A percentile compares a stretch with the other conserved stretches of the same genome.
phyloP scores from a whole-genome alignment of 305 asterid genomes.

The Ajuga reptans region DNA sequence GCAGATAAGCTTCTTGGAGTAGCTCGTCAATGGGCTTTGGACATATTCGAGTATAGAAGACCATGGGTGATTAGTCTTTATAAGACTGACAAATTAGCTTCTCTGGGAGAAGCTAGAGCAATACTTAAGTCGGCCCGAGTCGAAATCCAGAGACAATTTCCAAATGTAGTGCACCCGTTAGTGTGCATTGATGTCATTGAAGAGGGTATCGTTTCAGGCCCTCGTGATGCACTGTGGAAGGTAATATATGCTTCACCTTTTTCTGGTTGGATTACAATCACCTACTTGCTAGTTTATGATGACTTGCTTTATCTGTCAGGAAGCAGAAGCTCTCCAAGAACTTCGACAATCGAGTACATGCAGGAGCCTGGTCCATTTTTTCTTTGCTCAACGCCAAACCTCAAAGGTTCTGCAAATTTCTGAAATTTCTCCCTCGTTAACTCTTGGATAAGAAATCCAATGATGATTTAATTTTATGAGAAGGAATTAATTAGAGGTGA shows the following conservation, averaged over 20 bases:
- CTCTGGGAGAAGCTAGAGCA: conserved; percentile 39
- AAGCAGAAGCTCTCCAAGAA: conserved; percentile 45
- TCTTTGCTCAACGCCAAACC: conserved; percentile 43
- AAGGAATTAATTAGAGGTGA: background rate
- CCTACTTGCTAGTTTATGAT: background rate
- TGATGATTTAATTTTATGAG: background rate
- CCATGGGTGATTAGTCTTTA: conserved; percentile 48
- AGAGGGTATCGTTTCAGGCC: conserved; percentile 46
- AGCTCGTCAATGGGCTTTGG: conserved; percentile 56
- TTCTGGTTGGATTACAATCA: background rate
- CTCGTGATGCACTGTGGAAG: conserved; percentile 46
- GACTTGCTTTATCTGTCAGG: conserved; percentile 33
- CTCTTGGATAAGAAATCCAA: conserved; percentile 3
- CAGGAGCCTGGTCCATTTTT: conserved; percentile 45
- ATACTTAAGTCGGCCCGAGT: conserved; percentile 38
- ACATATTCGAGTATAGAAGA: conserved; percentile 38
- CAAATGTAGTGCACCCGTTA: conserved; percentile 37
- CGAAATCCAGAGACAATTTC: conserved; percentile 31
- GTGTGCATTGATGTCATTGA: conserved; percentile 55
- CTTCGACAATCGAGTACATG: conserved; percentile 55
- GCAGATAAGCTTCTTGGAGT: conserved; percentile 38
- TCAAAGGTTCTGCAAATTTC: conserved; percentile 34
- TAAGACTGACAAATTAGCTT: conserved; percentile 45
- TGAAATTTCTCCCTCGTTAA: conserved; percentile 5
- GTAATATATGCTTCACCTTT: conserved; percentile 19